These are phyloP conservation scores for Acorus gramineus DNA, from an alignment of 106 monocot genomes.

Conservation along the genomic window DNA sequence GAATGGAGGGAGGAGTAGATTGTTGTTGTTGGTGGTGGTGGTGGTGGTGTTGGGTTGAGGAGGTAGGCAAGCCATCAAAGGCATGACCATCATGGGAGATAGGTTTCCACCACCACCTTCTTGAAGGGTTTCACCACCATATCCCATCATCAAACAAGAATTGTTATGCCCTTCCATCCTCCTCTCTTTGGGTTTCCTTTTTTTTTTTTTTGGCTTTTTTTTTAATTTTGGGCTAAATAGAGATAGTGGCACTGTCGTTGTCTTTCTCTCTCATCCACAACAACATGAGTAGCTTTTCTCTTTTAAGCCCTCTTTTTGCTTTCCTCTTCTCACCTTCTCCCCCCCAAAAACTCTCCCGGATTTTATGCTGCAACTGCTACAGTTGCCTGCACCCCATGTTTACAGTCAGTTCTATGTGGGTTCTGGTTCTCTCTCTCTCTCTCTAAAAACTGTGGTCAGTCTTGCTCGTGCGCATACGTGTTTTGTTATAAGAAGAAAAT, in stretches of 20 bases:
- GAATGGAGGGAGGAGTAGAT: conserved; percentile 9
- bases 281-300: neutral
- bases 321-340: neutral
- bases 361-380: conserved; percentile 27
- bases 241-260: neutral
- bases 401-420: conserved; percentile 18
- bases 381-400: conserved; percentile 39
- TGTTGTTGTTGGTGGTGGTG: conserved; percentile 4
- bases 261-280: conserved; percentile 5
- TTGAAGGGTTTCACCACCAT: conserved; percentile 9
- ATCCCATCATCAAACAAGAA: conserved; percentile 1
- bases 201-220: conserved; percentile 1
- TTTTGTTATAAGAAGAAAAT: too few species aligned
- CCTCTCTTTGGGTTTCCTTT: neutral
- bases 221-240: neutral
- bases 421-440: conserved; percentile 3
- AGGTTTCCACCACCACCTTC: conserved; percentile 20
- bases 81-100: conserved; percentile 47
- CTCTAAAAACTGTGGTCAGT: neutral
- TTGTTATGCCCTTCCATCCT: conserved; percentile 3
- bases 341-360: conserved; percentile 29
- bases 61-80: conserved; percentile 17
- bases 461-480: too few species aligned
- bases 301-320: neutral
- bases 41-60: neutral